Conservation (phyloP, 139 green algal species). For the Closterium sp. region DNA sequence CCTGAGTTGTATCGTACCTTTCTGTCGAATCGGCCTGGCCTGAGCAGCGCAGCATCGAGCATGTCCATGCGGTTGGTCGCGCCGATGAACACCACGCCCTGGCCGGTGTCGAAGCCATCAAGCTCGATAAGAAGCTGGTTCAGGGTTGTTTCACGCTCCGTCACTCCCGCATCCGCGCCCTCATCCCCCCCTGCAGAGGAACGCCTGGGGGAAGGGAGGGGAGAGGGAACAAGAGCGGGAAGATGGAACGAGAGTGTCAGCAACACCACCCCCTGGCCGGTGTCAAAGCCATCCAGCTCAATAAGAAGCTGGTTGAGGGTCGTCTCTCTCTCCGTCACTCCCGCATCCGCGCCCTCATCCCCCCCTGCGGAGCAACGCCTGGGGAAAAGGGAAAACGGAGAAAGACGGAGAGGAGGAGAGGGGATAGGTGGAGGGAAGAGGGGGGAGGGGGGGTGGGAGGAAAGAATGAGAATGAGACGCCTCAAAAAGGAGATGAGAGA, state of each 20-base stretch:
- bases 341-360: constrained; percentile 65
- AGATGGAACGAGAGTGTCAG: neutral
- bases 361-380: no score
- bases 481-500: no score
- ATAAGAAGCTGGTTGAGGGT: constrained; percentile 99
- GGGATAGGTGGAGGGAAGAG: neutral
- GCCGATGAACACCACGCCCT: constrained; percentile 93
- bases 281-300: constrained; percentile 98
- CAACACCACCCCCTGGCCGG: constrained; percentile 85
- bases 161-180: constrained; percentile 75
- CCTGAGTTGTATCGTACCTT: constrained; percentile 56
- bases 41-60: constrained; percentile 82
- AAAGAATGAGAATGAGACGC: no score
- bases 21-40: constrained; percentile 73
- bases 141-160: constrained; percentile 98
- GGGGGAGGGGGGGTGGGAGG: neutral
- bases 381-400: no score
- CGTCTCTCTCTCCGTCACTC: constrained; percentile 94
- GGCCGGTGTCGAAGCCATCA: constrained; percentile 8
- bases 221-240: neutral
- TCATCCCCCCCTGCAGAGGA: neutral
- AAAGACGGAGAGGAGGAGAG: neutral
- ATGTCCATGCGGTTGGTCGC: constrained; percentile 86
- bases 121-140: constrained; percentile 81
- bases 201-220: neutral